Conservation (phyloP, 1,284 basidiomycete genomes). For the Sporisorium iseilematis-ciliati region DNA sequence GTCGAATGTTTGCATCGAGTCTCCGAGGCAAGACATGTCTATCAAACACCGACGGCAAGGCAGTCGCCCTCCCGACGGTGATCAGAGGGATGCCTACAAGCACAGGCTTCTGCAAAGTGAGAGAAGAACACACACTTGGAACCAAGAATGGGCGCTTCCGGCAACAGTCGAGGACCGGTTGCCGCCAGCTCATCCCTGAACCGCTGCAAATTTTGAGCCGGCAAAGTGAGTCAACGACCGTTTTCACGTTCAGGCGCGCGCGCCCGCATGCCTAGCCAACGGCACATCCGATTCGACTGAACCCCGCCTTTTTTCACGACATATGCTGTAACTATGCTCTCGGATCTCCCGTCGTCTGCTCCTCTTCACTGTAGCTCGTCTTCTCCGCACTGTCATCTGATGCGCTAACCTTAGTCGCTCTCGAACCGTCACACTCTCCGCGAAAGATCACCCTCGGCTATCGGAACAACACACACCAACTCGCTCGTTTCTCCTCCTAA, state of each 20-base stretch:
- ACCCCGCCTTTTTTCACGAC: conserved; percentile 14
- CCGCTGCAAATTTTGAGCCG: too few species aligned
- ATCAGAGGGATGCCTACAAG: too few species aligned
- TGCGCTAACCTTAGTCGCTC: too few species aligned
- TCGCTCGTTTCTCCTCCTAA: neutral
- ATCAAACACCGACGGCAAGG: too few species aligned
- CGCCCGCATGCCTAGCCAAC: conserved; percentile 1
- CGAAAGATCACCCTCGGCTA: conserved; percentile 6
- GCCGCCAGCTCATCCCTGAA: neutral
- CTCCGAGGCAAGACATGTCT: too few species aligned
- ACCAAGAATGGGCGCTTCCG: too few species aligned
- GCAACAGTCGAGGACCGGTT: too few species aligned
- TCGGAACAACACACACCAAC: neutral
- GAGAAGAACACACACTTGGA: too few species aligned
- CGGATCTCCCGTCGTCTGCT: neutral
- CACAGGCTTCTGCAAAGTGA: too few species aligned
- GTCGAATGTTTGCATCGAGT: too few species aligned
- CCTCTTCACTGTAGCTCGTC: neutral
- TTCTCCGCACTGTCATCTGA: conserved; percentile 6
- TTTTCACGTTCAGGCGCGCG: conserved; percentile 27
- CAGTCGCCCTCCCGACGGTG: too few species aligned
- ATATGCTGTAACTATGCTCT: neutral
- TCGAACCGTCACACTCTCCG: too few species aligned
- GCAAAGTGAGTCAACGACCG: neutral
- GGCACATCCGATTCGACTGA: conserved; percentile 1